Evolutionary conservation across 306 rosid species (phyloP), one percentile per base, ranked within the genome.

Genomic region (Psophocarpus tetragonolobus): DNA sequence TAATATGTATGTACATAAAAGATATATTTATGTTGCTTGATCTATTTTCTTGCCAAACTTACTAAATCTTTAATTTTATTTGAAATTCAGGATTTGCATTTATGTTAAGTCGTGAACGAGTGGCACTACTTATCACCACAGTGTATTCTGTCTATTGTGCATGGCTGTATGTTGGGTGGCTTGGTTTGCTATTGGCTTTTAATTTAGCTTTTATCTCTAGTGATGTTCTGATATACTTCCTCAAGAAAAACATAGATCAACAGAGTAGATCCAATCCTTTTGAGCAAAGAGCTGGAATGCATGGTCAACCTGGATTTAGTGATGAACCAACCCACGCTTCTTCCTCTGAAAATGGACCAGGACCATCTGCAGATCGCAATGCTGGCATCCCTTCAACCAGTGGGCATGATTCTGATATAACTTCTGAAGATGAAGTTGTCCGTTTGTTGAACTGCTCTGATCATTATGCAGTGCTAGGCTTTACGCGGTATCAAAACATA

Each of bases 371-470:
- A 14, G 94, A 91, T 81, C 98, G 92, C 39, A 82, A 84, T 83
- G 79, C 91, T 10, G 98, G 96, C 83, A 86, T 68, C 82, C 87
- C 99, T 75, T 96, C 99, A 36, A 96, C 98, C 65, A 91, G 97
- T 74, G 97, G 97, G 73, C 72, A 62, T 63, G 99, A 91, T 74
- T 83, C 92, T 24, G 98, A 92, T 81, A 45, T 87, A 71, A 86
- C 92, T 68, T 95, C 97, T 76, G 99, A 96, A 84, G 98, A 96
- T 81, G 99, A 96, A 87, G 87, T 92, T 67, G 82, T 92, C 63
- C 97, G 98, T 62, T 85, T 96, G 88, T 87, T 96, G 86, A 91
- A 88, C 85, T 88, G 99, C 83, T 84, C 86, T 24, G 98, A 96
- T 84, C 97, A 91, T 81, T 96, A 96, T 85, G 80, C 96, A 10